Evolutionary conservation across 1,284 basidiomycete genomes (phyloP), one percentile per base, ranked within the genome.

Genomic region (Singerocomus inundabilis): DNA sequence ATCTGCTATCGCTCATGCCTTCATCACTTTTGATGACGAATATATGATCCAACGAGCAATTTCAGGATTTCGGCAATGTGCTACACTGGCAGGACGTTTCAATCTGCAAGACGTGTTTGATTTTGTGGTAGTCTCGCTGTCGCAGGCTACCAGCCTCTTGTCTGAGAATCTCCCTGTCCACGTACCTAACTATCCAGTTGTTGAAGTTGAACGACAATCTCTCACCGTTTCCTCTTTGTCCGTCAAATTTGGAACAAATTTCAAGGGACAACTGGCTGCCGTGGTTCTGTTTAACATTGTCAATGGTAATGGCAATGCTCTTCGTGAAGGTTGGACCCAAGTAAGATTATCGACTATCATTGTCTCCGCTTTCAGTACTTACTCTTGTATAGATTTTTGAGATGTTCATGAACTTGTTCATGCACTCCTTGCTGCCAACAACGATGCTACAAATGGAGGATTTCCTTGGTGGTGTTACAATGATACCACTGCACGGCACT

Each of bases 281-380:
- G 96, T 99, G 10, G 93, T 99, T 5, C 71, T 99, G 30, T 99
- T 99, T 73, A 97, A 95, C 52, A 98, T 99, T 48, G 93, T 97
- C 15, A 98, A 98, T 61, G 92, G 94, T 8, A 95, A 98, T 67
- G 93, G 92, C n/a, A 90, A 93, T 59, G 89, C 93, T 5, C 82
- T 99, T 48, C 83, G 94, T 32, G 89, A 93, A 66, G 94, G 96
- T 15, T 99, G 97, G 97, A 84, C 81, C 3, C 89, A 91, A 74
- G 91, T 91, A 54, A 51, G 76, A 32, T 18, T 13, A 21, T 46
- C 33, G 31, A 7, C n/a, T 24, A 5, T 26, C 24, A 18, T 16
- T 33, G 18, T 37, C 25, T 10, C 36, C 30, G 39, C 21, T 42
- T 37, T 31, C 53, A 44, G 49, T 25, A 24, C 41, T 50, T 25